These are phyloP conservation scores for Acanthamoeba healyi DNA, from an alignment of 208 protist species.

Conservation along the genomic window DNA sequence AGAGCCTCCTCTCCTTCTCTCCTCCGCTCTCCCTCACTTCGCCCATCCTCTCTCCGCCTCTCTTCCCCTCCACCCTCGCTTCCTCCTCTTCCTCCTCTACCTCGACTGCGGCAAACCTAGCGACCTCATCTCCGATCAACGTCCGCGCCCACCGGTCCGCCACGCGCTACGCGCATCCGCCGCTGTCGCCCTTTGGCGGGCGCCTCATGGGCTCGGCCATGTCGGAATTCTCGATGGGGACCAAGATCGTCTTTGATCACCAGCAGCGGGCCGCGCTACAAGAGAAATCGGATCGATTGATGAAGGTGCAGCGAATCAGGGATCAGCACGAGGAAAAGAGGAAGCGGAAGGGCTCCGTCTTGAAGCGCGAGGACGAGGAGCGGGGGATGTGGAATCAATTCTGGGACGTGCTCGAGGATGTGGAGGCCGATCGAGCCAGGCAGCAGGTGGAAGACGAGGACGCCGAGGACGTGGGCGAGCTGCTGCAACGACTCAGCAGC, in stretches of 20 bases:
- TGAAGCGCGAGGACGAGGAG: neutral
- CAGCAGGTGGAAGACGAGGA: neutral
- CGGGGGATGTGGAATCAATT: conserved; percentile 35
- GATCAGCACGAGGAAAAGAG: conserved; percentile 7
- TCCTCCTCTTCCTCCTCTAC: neutral
- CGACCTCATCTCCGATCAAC: conserved; percentile 8
- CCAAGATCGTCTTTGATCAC: neutral
- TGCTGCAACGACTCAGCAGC: neutral
- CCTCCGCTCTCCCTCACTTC: neutral
- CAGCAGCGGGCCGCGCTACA: neutral
- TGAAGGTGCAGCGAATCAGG: neutral
- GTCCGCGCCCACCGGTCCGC: neutral
- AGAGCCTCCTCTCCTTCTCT: neutral
- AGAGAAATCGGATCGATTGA: conserved; percentile 4
- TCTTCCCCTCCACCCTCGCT: neutral
- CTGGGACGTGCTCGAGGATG: conserved; percentile 52
- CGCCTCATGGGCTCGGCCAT: neutral
- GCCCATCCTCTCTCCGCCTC: neutral
- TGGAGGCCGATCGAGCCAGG: neutral
- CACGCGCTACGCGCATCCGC: neutral
- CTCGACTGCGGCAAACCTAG: too few species aligned
- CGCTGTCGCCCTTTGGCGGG: neutral
- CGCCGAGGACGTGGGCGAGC: neutral
- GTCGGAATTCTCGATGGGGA: neutral
- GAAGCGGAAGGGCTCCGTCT: neutral